Base-by-base conservation (phyloP, 2,329 filamentous ascomycete genomes). In the Penicillium sp. region DNA sequence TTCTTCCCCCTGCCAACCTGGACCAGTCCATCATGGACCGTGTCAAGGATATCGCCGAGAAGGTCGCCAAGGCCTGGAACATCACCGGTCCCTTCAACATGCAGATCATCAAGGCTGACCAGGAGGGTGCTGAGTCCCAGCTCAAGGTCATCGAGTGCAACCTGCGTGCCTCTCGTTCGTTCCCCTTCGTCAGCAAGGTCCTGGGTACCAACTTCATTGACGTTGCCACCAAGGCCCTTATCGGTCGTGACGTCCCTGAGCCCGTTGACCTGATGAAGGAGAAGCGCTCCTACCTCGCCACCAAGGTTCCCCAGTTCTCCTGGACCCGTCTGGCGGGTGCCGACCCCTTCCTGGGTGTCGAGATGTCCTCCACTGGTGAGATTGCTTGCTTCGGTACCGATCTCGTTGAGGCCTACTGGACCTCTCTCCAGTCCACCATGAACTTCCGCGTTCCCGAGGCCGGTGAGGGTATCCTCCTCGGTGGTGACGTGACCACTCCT, bases 81-180 rank as follows among this genome's bases (percentile, higher is more conserved):
- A 98, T 98, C 76, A 98, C 92, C 21, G 95, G 95, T 54, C 95
- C 95, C 58, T 99, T 98, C 87, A 99, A 99, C 85, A 98, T 99
- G 93, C 95, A 99, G 75, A 96, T 99, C 78, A 98, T 99, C 85
- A 96, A 96, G 81, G 92, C 90, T 35, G 83, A 91, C 13, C 82
- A 89, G 31, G 87, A 91, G 58, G 90, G 90, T 57, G 88, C 88
- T 55, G 85, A 89, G 71, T 86, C 90, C 33, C 82, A 85, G 27
- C 85, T 98, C 64, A 97, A 97, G 83, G 93, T 98, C 70, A 98
- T 98, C 62, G 93, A 98, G 80, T 98, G 93, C 82, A 98, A 98
- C 78, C 87, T 98, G 61, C 93, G 93, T 75, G 95, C 93, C 56
- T 98, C 93, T 59, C 92, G 93, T 62, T 98, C 93, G 1, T 98